phyloP scores from a whole-genome alignment of 306 rosid genomes.

The Abrus precatorius region DNA sequence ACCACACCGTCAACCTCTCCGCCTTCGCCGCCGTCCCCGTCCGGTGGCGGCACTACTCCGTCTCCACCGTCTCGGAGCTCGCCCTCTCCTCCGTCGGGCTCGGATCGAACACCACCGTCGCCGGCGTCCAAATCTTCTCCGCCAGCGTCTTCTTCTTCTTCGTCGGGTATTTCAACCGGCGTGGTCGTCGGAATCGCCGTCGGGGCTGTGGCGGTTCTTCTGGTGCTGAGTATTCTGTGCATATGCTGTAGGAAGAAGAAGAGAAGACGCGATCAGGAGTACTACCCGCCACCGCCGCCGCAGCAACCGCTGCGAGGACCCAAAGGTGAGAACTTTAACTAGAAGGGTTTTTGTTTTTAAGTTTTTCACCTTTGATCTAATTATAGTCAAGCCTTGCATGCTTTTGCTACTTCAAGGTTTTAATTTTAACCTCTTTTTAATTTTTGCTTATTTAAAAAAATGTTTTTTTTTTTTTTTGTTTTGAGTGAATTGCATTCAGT shows the following conservation, averaged over 20 bases:
- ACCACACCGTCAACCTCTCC: slow-evolving; percentile 38
- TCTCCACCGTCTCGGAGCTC: slow-evolving; percentile 51
- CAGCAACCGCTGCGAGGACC: slow-evolving; percentile 57
- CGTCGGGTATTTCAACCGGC: slow-evolving; percentile 61
- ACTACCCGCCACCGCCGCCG: slow-evolving; percentile 65
- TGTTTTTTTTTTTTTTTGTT: not conserved
- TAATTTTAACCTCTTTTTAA: not conserved
- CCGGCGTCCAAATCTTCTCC: slow-evolving; percentile 51
- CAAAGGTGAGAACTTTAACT: slow-evolving; percentile 66
- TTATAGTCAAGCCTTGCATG: not conserved
- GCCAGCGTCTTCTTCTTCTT: slow-evolving; percentile 50
- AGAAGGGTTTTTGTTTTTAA: not conserved
- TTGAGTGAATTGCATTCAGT: not conserved
- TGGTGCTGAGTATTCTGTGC: slow-evolving; percentile 66
- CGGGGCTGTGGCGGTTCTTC: slow-evolving; percentile 71
- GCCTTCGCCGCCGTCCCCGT: slow-evolving; percentile 33
- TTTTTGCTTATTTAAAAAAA: not conserved
- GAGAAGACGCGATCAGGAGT: slow-evolving; percentile 72
- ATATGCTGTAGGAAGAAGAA: slow-evolving; percentile 76
- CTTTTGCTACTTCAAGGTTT: not conserved
- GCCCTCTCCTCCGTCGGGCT: slow-evolving; percentile 53
- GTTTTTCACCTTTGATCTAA: not conserved
- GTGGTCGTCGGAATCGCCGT: slow-evolving; percentile 75
- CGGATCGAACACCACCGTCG: slow-evolving; percentile 27
- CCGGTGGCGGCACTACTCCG: slow-evolving; percentile 43